Evolutionary conservation across 2,329 filamentous ascomycete genomes (phyloP).

Genomic region (Botrytis elliptica): DNA sequence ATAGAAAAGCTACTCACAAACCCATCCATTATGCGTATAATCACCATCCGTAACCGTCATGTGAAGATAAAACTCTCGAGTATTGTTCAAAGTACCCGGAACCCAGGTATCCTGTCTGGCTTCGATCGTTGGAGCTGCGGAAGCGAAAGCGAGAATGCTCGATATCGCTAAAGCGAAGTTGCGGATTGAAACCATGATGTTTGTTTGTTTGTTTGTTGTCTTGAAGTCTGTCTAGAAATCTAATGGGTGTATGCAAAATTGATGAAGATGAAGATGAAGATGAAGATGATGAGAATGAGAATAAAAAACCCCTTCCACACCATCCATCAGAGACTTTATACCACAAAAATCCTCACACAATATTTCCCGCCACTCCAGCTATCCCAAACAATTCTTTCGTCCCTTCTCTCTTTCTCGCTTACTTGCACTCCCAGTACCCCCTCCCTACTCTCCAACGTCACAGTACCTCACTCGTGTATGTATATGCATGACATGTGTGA

Average conservation of each 20-base stretch:
- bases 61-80: slow-evolving; percentile 33
- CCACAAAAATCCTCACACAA: neutral
- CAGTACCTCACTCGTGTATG: neutral
- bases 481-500: neutral
- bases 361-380: neutral
- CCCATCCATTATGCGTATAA: slow-evolving; percentile 25
- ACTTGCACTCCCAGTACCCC: neutral
- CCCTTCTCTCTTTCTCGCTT: no score
- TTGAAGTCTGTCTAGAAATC: neutral
- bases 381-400: neutral
- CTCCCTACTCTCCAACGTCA: neutral
- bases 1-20: slow-evolving; percentile 24
- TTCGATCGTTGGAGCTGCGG: slow-evolving; percentile 20
- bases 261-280: neutral
- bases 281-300: neutral
- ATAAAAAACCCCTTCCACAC: neutral
- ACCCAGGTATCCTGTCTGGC: slow-evolving; percentile 23
- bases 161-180: slow-evolving; percentile 25
- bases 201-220: neutral
- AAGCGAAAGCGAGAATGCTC: slow-evolving; percentile 20
- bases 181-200: slow-evolving; percentile 27
- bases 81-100: slow-evolving; percentile 31
- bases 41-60: slow-evolving; percentile 22
- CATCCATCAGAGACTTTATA: neutral
- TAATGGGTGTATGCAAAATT: neutral